Percentiles rank a stretch among this genome's conserved stretches.
Evolutionary conservation across 73 alveolate genomes (phyloP).

Genomic region (Effrenium voratum): DNA sequence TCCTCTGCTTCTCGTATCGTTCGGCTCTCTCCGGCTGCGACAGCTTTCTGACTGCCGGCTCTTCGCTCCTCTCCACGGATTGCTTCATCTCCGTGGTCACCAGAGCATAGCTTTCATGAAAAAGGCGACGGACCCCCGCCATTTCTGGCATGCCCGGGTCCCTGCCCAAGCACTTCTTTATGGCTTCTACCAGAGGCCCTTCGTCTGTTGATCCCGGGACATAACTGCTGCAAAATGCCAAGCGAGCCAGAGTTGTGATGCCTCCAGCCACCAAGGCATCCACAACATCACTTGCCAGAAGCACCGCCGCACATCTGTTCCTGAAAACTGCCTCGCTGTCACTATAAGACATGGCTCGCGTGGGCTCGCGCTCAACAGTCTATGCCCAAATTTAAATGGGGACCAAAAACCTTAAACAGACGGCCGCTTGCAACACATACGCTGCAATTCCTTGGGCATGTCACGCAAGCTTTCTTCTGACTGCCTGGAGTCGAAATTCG

Average conservation of each 20-base stretch:
- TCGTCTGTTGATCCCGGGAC: slow-evolving; percentile 30
- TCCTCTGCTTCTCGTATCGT: background rate
- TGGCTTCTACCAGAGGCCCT: background rate
- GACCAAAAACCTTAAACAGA: background rate
- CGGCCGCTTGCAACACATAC: background rate
- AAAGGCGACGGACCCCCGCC: background rate
- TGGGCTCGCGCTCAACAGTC: background rate
- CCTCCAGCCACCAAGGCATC: background rate
- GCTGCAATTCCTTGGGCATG: background rate
- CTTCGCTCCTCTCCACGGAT: background rate
- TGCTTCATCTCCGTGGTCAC: slow-evolving; percentile 24
- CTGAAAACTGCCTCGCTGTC: background rate
- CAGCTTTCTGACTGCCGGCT: background rate
- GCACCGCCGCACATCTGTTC: background rate
- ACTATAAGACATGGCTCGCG: background rate
- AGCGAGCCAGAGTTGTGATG: background rate
- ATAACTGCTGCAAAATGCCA: background rate
- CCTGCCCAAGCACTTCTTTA: background rate
- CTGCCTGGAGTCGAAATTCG: background rate
- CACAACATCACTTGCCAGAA: background rate
- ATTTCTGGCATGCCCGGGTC: background rate
- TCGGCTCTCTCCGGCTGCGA: slow-evolving; percentile 41
- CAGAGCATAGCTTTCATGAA: background rate
- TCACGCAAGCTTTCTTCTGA: background rate
- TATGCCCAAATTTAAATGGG: background rate